Evolutionary conservation across 768 basidiomycete species (phyloP).

Genomic region (Favolaschia claudopus): DNA sequence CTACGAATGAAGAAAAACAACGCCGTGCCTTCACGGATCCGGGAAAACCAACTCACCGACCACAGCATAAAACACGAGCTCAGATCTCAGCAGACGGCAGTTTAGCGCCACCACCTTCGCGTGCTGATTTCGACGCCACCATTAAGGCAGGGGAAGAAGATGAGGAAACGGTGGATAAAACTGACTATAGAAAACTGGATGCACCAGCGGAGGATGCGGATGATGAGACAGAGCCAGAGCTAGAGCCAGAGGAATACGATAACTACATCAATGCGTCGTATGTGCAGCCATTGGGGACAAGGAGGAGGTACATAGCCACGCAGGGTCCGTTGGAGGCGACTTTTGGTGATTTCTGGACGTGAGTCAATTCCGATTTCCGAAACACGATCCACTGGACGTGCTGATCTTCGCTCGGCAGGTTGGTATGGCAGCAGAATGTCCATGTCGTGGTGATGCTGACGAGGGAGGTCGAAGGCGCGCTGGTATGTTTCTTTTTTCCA

Average conservation of each 20-base stretch:
- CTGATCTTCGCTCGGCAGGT: constrained; percentile 45
- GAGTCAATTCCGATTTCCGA: constrained; percentile 40
- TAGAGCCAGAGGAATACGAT: constrained; percentile 54
- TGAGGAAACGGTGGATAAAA: no score
- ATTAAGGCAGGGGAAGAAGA: no score
- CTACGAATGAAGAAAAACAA: no score
- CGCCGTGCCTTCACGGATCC: no score
- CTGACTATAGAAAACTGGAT: background rate
- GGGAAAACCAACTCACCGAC: no score
- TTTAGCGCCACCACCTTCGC: no score
- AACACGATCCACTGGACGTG: background rate
- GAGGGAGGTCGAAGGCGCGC: constrained; percentile 85
- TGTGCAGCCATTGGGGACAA: constrained; percentile 86
- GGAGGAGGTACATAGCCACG: constrained; percentile 89
- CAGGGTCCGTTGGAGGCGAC: constrained; percentile 94
- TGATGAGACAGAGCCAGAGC: constrained; percentile 2
- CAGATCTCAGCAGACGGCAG: no score
- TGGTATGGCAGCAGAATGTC: constrained; percentile 94
- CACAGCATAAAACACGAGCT: no score
- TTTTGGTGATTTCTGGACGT: constrained; percentile 95
- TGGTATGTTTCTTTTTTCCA: constrained; percentile 29
- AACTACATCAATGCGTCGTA: constrained; percentile 98
- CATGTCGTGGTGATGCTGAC: constrained; percentile 98
- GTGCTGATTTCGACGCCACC: no score
- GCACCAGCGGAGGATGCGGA: no score